Conservation (phyloP, 2,329 filamentous ascomycete genomes). For the Colletotrichum euphorbiae region DNA sequence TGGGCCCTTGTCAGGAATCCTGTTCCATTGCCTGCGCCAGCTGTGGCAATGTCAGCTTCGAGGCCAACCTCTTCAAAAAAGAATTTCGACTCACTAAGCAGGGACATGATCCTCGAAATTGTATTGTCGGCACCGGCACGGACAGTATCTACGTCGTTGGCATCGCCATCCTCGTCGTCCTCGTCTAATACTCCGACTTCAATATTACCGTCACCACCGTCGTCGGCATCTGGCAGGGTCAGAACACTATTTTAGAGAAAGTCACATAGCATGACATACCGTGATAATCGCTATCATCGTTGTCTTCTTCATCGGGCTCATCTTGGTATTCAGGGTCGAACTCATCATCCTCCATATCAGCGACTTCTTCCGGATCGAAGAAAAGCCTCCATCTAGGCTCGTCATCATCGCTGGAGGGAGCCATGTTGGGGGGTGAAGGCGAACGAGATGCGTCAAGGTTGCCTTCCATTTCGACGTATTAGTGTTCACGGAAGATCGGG, state of each 20-base stretch:
- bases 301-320: constrained; percentile 44
- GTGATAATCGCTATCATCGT: constrained; percentile 40
- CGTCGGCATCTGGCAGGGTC: constrained; percentile 44
- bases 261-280: constrained; percentile 1
- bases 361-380: constrained; percentile 33
- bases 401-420: background rate
- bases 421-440: background rate
- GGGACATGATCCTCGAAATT: constrained; percentile 15
- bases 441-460: background rate
- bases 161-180: constrained; percentile 40
- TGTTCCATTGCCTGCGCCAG: constrained; percentile 43
- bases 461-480: constrained; percentile 19
- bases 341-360: constrained; percentile 51
- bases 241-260: constrained; percentile 15
- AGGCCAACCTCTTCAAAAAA: constrained; percentile 40
- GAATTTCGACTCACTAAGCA: constrained; percentile 7
- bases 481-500: constrained; percentile 32
- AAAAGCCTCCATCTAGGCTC: constrained; percentile 16
- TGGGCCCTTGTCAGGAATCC: constrained; percentile 52
- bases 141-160: constrained; percentile 44
- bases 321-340: constrained; percentile 46
- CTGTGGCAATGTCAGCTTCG: constrained; percentile 47
- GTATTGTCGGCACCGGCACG: constrained; percentile 22
- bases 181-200: constrained; percentile 31
- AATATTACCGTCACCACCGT: constrained; percentile 42